A percentile compares a stretch with the other conserved stretches of the same genome.
These are phyloP conservation scores for Beta corolliflora DNA, from an alignment of 179 eudicot genomes.

Conservation along the genomic window DNA sequence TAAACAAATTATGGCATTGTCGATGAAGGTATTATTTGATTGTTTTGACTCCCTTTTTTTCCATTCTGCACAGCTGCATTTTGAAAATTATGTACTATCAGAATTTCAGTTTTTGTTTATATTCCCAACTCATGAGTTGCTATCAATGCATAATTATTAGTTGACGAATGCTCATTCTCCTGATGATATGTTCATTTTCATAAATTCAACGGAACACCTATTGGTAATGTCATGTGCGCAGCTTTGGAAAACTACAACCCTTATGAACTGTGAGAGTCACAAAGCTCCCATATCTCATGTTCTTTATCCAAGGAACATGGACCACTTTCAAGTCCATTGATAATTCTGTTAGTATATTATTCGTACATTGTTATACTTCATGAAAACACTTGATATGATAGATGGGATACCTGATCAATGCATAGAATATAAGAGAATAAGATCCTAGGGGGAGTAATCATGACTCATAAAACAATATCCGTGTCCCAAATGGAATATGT, in stretches of 20 bases:
- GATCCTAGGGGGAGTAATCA: neutral
- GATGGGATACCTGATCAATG: neutral
- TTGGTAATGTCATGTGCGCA: neutral
- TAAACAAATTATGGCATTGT: conserved; percentile 94
- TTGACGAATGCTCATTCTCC: neutral
- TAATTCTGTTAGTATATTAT: neutral
- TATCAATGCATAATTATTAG: neutral
- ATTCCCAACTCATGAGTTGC: neutral
- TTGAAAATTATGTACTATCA: neutral
- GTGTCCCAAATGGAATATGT: neutral
- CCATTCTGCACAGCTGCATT: neutral
- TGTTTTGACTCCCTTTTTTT: neutral
- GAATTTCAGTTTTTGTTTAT: neutral
- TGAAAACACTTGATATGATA: neutral
- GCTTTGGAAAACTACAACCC: neutral
- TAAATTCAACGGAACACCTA: neutral
- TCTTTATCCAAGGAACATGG: neutral
- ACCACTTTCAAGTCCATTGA: neutral
- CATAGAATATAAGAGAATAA: neutral
- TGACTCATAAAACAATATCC: neutral
- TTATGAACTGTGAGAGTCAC: neutral
- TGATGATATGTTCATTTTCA: neutral
- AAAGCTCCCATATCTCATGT: neutral
- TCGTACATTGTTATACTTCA: neutral
- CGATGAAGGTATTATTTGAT: conserved; percentile 69